These are phyloP conservation scores for Leishmania arabica DNA, from an alignment of 208 protist species.

Conservation along the genomic window DNA sequence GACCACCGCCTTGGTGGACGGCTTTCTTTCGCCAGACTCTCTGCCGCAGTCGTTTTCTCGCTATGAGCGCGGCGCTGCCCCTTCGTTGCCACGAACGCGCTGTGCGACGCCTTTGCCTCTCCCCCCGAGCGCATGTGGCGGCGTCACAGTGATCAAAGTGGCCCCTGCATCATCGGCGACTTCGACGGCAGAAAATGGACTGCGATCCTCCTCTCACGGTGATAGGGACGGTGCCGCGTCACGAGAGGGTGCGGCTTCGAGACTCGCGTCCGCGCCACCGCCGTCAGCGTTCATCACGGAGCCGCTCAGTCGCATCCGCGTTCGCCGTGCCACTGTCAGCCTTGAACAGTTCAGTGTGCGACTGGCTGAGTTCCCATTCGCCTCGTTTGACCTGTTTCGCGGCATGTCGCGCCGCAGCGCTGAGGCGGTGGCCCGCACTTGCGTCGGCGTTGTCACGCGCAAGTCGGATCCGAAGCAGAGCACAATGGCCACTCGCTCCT, in stretches of 20 bases:
- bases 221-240: not conserved
- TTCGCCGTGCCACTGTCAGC: slow-evolving; percentile 56
- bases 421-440: slow-evolving; percentile 31
- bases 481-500: slow-evolving; percentile 12
- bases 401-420: slow-evolving; percentile 4
- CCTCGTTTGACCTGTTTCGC: slow-evolving; percentile 39
- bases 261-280: not conserved
- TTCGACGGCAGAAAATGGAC: not conserved
- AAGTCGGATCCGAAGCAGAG: slow-evolving; percentile 71
- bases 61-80: not conserved
- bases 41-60: not conserved
- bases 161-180: not conserved
- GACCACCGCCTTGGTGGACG: not conserved
- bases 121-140: not conserved
- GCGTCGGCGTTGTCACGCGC: slow-evolving; percentile 66
- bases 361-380: slow-evolving; percentile 58
- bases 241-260: not conserved
- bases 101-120: not conserved
- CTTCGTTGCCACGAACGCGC: not conserved
- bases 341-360: slow-evolving; percentile 66
- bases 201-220: not conserved
- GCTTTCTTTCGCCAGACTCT: not conserved
- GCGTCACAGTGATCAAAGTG: not conserved
- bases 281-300: slow-evolving; percentile 24
- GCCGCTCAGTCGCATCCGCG: slow-evolving; percentile 46